Percentiles rank a stretch among this genome's conserved stretches.
phyloP scores from a whole-genome alignment of 2,329 filamentous ascomycete genomes.

The Elsinoe necatrix region DNA sequence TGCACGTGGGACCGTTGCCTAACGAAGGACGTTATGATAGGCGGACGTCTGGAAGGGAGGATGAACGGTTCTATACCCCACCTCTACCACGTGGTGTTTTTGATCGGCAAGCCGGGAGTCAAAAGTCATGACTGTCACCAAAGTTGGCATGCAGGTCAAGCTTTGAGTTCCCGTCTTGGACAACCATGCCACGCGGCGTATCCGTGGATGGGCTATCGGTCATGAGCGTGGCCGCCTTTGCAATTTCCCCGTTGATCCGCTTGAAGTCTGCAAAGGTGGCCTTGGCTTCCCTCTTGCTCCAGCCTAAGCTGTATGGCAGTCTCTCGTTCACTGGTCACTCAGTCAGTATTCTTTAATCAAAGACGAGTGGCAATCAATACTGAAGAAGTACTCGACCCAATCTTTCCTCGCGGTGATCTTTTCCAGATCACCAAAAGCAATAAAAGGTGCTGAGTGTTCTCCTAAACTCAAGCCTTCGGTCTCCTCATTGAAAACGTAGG shows the following conservation, averaged over 20 bases:
- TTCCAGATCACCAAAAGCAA: constrained; percentile 6
- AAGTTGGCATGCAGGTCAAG: background rate
- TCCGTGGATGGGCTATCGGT: background rate
- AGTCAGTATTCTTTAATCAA: background rate
- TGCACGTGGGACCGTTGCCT: background rate
- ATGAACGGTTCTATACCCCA: background rate
- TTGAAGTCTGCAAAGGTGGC: background rate
- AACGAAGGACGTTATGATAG: background rate
- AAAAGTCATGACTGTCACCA: background rate
- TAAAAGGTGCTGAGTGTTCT: background rate
- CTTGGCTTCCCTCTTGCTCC: background rate
- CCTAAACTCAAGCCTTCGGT: constrained; percentile 2
- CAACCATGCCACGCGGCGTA: background rate
- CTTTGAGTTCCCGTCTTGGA: background rate
- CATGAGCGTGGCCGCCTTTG: constrained; percentile 1
- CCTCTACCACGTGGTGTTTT: background rate
- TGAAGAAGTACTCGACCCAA: background rate
- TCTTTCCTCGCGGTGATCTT: constrained; percentile 1
- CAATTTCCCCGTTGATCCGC: background rate
- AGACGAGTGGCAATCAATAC: background rate
- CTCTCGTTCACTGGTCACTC: constrained; percentile 1
- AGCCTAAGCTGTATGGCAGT: constrained; percentile 4
- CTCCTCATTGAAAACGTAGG: constrained; percentile 5
- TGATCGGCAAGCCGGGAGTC: background rate
- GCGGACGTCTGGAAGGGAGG: background rate